Percentiles rank a stretch among this genome's conserved stretches.
Conservation (phyloP, 2,329 filamentous ascomycete genomes). For the Epicoccum nigrum region DNA sequence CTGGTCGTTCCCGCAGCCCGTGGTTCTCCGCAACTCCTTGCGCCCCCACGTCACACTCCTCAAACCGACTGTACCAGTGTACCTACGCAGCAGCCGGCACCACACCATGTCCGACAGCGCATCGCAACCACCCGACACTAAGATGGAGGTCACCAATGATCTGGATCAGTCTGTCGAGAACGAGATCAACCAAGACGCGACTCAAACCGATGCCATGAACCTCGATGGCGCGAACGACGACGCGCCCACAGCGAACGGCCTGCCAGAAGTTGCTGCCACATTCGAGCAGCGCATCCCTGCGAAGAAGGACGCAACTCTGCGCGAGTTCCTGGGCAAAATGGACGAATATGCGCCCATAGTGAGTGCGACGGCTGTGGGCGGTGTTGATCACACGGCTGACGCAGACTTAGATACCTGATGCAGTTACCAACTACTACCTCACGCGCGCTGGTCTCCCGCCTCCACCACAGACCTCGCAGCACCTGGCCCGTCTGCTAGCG, state of each 20-base stretch:
- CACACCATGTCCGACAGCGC: slow-evolving; percentile 42
- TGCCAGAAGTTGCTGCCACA: slow-evolving; percentile 53
- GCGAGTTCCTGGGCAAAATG: slow-evolving; percentile 95
- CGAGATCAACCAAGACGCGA: slow-evolving; percentile 48
- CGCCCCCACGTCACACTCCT: slow-evolving; percentile 17
- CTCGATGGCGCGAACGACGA: slow-evolving; percentile 51
- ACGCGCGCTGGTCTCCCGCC: slow-evolving; percentile 93
- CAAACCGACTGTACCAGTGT: background rate
- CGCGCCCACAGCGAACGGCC: slow-evolving; percentile 42
- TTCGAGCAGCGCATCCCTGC: slow-evolving; percentile 71
- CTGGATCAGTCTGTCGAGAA: slow-evolving; percentile 51
- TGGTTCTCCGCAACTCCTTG: slow-evolving; percentile 22
- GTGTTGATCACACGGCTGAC: slow-evolving; percentile 21
- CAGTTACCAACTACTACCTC: slow-evolving; percentile 97
- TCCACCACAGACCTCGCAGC: slow-evolving; percentile 85
- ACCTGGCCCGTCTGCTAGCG: slow-evolving; percentile 89
- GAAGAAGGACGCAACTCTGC: slow-evolving; percentile 89
- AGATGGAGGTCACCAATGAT: slow-evolving; percentile 44
- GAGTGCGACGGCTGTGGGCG: slow-evolving; percentile 46
- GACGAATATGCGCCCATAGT: slow-evolving; percentile 98
- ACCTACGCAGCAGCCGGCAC: slow-evolving; percentile 12
- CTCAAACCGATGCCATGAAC: slow-evolving; percentile 49
- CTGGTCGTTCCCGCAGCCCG: slow-evolving; percentile 1
- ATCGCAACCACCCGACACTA: slow-evolving; percentile 36
- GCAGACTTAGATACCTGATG: slow-evolving; percentile 82